These are phyloP conservation scores for Solanum hybrid DNA, from an alignment of 305 asterid species.

Conservation along the genomic window DNA sequence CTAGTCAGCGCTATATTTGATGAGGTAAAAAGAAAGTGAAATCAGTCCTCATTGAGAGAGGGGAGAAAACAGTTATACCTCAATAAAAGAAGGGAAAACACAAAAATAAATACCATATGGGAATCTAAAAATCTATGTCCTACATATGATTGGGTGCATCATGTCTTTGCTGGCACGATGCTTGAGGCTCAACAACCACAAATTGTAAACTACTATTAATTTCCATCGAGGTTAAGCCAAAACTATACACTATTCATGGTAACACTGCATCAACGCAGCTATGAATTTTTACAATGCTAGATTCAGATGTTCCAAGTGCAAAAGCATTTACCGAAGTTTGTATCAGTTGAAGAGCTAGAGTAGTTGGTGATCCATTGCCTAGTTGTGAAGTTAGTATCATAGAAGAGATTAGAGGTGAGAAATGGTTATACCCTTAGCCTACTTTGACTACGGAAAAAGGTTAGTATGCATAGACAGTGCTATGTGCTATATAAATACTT, in stretches of 20 bases:
- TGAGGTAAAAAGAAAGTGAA: neutral
- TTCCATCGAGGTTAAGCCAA: neutral
- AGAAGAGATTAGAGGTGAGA: neutral
- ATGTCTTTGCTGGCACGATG: neutral
- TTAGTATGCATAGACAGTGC: neutral
- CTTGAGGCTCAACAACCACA: constrained; percentile 1
- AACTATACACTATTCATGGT: neutral
- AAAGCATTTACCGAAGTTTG: neutral
- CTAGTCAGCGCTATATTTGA: neutral
- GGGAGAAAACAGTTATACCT: neutral
- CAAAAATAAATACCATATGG: neutral
- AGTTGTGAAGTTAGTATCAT: too few species aligned
- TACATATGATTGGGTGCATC: neutral
- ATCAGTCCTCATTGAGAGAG: neutral
- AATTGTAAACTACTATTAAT: neutral
- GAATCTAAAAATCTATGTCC: neutral
- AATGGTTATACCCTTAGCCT: neutral
- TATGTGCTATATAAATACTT: neutral
- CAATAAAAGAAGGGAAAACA: neutral
- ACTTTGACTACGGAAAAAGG: neutral
- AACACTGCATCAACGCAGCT: neutral
- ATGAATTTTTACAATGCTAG: neutral
- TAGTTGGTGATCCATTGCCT: too few species aligned
- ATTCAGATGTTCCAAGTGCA: neutral
- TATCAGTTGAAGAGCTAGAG: neutral